Percentiles rank a stretch among this genome's conserved stretches.
phyloP scores from a whole-genome alignment of 2,329 filamentous ascomycete genomes.

The Pseudogymnoascus sp. region DNA sequence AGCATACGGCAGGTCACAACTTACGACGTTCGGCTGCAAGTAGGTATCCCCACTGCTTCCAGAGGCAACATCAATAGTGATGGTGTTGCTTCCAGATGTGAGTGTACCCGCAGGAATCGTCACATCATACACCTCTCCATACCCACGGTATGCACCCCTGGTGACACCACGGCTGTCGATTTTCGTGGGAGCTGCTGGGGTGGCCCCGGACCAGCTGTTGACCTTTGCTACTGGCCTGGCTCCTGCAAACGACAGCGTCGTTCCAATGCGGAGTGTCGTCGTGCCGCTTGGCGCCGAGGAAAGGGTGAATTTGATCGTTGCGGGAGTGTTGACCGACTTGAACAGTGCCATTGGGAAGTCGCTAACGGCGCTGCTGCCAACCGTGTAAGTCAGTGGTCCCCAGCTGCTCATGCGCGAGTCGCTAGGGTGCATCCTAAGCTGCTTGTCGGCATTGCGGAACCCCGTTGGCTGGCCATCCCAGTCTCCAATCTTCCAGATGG shows the following conservation, averaged over 20 bases:
- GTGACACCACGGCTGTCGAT: slow-evolving; percentile 59
- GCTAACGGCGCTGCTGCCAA: slow-evolving; percentile 42
- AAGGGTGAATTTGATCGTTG: slow-evolving; percentile 53
- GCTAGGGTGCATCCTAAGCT: slow-evolving; percentile 60
- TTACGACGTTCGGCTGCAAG: slow-evolving; percentile 49
- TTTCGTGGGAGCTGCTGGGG: slow-evolving; percentile 48
- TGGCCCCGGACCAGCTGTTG: slow-evolving; percentile 43
- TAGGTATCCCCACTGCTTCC: slow-evolving; percentile 48
- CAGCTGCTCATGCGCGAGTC: slow-evolving; percentile 56
- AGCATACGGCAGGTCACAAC: slow-evolving; percentile 13
- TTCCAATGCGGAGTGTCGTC: slow-evolving; percentile 55
- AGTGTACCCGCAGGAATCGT: slow-evolving; percentile 51
- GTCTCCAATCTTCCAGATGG: slow-evolving; percentile 56
- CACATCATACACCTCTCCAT: slow-evolving; percentile 56
- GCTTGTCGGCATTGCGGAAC: slow-evolving; percentile 59
- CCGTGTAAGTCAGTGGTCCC: slow-evolving; percentile 52
- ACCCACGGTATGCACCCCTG: slow-evolving; percentile 54
- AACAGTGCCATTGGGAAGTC: slow-evolving; percentile 61
- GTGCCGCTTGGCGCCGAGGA: slow-evolving; percentile 40
- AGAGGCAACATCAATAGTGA: slow-evolving; percentile 50
- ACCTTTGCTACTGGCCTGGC: slow-evolving; percentile 49
- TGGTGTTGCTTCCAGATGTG: slow-evolving; percentile 52
- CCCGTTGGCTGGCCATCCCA: slow-evolving; percentile 57
- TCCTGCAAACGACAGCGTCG: slow-evolving; percentile 53
- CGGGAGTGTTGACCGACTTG: slow-evolving; percentile 49